Base-by-base conservation (phyloP, 257 asterid genomes). In the Solanum bulbocastanum region DNA sequence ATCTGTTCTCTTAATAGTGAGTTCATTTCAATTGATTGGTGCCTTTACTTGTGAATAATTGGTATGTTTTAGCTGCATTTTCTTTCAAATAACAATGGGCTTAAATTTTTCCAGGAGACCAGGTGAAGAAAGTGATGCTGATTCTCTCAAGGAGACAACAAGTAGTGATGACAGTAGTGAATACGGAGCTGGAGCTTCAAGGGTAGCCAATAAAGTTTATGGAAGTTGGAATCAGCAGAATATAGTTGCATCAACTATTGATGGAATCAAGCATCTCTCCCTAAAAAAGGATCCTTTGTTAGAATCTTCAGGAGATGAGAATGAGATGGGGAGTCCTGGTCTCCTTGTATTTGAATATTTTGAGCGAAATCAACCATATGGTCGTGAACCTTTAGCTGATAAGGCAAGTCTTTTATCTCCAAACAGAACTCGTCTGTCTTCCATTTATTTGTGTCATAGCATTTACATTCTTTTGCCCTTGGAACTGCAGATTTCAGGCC, bases 351-450 rank as follows among this genome's bases (percentile, higher is more conserved):
- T 90, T 73, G 97, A 96, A 91, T 92, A 95, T 91, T 91, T 94
- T 76, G 99, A 94, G 89, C 90, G 88, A 56, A 97, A 93, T 88
- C 94, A 92, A 46, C 99, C 99, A 22, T 94, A 94, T 93, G 91
- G 92, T 88, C 98, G 98, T 42, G 97, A 94, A 92, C 98, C 99
- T 16, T 87, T 97, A 87, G 96, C 96, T 91, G 98, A 95, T 79
- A 95, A 97, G 97, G 99, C 93, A 90, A 88, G 95, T 91, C 6
- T 32, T 88, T 6, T 87, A 42, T 86, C 69, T 87, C 88, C 37
- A 85, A 25, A n/a, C 40, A 84, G 83, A 42, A 72, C 9, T 10
- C 13, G 46, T 30, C 75, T 72, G 12, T 37, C 86, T 10, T 33
- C n/a, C 52, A 37, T 76, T 60, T 25, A 62, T 6, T 49, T 6